Percentiles rank a stretch among this genome's conserved stretches.
phyloP scores from a whole-genome alignment of 2,329 filamentous ascomycete genomes.

The Stemphylium vesicarium region DNA sequence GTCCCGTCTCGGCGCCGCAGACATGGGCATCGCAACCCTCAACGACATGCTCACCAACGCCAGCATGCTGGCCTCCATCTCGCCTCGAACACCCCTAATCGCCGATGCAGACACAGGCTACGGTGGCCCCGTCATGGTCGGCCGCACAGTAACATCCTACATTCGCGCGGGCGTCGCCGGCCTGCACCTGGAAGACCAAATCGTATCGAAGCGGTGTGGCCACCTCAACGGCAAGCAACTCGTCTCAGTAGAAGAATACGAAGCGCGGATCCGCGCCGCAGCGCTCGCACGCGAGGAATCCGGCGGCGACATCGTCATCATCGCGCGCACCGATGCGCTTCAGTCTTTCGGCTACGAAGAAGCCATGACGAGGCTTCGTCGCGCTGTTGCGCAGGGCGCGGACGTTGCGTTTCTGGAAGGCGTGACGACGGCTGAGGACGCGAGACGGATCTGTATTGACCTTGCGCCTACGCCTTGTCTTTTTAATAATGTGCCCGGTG shows the following conservation, averaged over 20 bases:
- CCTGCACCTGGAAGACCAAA: constrained; percentile 69
- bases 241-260: constrained; percentile 59
- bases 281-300: constrained; percentile 56
- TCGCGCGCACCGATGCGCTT: constrained; percentile 68
- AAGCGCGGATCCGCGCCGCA: constrained; percentile 65
- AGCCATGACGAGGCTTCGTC: constrained; percentile 58
- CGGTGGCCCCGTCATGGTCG: constrained; percentile 54
- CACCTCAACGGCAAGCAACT: constrained; percentile 68
- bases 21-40: constrained; percentile 67
- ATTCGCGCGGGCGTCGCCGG: constrained; percentile 63
- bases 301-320: constrained; percentile 66
- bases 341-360: constrained; percentile 64
- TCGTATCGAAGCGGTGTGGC: constrained; percentile 69
- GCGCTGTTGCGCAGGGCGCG: constrained; percentile 62
- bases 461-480: constrained; percentile 60
- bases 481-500: constrained; percentile 65
- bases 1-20: constrained; percentile 66
- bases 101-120: constrained; percentile 68
- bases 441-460: constrained; percentile 53
- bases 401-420: constrained; percentile 68
- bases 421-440: constrained; percentile 59
- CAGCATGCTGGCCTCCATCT: constrained; percentile 68
- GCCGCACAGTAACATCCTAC: constrained; percentile 61
- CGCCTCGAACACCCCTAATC: constrained; percentile 63
- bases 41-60: constrained; percentile 69